Evolutionary conservation across 169 alveolate species (phyloP).

Genomic region (Eimeria mitis): DNA sequence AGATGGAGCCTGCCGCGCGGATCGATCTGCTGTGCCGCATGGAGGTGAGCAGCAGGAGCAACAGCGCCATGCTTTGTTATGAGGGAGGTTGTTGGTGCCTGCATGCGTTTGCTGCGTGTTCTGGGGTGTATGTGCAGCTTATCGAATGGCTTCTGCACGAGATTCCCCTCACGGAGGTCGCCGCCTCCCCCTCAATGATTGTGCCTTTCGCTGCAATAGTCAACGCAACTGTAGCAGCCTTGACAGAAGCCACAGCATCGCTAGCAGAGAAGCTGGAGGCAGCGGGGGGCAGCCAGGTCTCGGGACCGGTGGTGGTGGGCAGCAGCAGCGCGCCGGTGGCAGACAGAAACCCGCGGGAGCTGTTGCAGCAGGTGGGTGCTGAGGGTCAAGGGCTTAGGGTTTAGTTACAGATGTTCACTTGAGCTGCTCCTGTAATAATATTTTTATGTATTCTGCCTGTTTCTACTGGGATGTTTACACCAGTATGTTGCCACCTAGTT

Average conservation of each 20-base stretch:
- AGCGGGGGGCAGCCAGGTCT: neutral
- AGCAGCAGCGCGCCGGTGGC: slow-evolving; percentile 39
- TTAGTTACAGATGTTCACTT: too few relatives aligned
- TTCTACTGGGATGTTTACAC: too few relatives aligned
- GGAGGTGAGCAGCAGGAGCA: slow-evolving; percentile 44
- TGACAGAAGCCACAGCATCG: slow-evolving; percentile 34
- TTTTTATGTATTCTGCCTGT: too few relatives aligned
- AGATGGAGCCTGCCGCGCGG: slow-evolving; percentile 68
- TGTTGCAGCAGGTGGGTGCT: slow-evolving; percentile 50
- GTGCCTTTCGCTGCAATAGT: slow-evolving; percentile 10
- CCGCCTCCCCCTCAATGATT: slow-evolving; percentile 46
- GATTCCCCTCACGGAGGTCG: slow-evolving; percentile 29
- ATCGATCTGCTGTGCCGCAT: slow-evolving; percentile 57
- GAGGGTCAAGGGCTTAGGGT: too few relatives aligned
- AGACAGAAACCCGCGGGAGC: slow-evolving; percentile 28
- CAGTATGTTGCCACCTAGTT: too few relatives aligned
- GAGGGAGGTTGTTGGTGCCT: neutral
- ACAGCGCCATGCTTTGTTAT: neutral
- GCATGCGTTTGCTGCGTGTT: neutral
- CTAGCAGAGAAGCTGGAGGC: slow-evolving; percentile 66
- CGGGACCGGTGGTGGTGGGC: neutral
- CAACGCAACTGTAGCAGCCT: slow-evolving; percentile 48
- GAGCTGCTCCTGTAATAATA: too few relatives aligned
- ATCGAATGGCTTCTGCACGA: slow-evolving; percentile 49
- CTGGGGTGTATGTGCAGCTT: neutral